These are phyloP conservation scores for Wickerhamomyces tratensis DNA, from an alignment of 805 yeast species.

Conservation along the genomic window DNA sequence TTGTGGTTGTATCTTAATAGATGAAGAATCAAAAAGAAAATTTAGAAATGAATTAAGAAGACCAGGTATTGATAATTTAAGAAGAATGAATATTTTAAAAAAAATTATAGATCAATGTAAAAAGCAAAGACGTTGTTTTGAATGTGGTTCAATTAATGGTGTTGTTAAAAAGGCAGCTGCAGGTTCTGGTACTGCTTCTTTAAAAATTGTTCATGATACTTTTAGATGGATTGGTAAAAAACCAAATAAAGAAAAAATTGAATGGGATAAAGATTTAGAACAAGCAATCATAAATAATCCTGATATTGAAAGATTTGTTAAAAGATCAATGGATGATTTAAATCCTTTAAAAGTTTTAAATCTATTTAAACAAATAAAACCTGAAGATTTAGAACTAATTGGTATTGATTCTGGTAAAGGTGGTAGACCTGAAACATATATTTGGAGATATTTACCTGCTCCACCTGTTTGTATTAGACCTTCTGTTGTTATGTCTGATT, in stretches of 20 bases:
- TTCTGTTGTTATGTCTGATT: constrained; percentile 86
- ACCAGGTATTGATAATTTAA: constrained; percentile 82
- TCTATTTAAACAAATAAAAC: constrained; percentile 75
- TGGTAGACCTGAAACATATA: constrained; percentile 92
- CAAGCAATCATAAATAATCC: constrained; percentile 69
- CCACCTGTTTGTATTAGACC: constrained; percentile 99
- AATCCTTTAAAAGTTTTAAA: constrained; percentile 87
- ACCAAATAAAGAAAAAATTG: constrained; percentile 69
- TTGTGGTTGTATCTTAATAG: constrained; percentile 72
- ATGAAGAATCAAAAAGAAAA: constrained; percentile 58
- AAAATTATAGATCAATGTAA: constrained; percentile 85
- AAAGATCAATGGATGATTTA: constrained; percentile 84
- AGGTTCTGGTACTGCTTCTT: constrained; percentile 86
- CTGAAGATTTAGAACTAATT: constrained; percentile 83
- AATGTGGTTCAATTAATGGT: constrained; percentile 87
- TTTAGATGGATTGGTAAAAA: constrained; percentile 94
- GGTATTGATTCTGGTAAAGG: constrained; percentile 84
- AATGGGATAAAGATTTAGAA: constrained; percentile 83
- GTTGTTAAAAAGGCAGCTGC: constrained; percentile 94
- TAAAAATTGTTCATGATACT: constrained; percentile 91
- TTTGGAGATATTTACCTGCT: constrained; percentile 96
- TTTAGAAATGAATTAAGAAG: constrained; percentile 73
- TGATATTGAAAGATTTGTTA: constrained; percentile 79
- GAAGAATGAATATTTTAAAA: constrained; percentile 84
- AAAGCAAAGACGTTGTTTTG: constrained; percentile 83